phyloP scores from a whole-genome alignment of 192 early-diverging fungal species.

The Backusella australiensis region DNA sequence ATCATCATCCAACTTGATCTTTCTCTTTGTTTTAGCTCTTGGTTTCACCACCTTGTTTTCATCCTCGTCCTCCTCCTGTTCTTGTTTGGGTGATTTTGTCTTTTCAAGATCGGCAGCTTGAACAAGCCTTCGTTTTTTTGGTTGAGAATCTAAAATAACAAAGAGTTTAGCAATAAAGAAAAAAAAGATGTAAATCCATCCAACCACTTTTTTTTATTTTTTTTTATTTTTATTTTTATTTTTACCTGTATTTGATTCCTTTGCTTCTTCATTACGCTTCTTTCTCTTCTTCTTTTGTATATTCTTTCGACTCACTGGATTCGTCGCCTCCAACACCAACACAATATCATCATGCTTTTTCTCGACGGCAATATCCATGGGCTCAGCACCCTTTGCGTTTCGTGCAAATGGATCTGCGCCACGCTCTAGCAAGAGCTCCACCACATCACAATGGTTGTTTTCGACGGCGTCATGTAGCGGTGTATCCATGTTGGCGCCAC shows the following conservation, averaged over 20 bases:
- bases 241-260: background rate
- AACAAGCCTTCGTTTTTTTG: constrained; percentile 30
- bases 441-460: constrained; percentile 46
- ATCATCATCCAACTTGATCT: background rate
- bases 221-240: background rate
- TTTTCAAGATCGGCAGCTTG: constrained; percentile 19
- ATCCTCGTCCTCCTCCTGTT: background rate
- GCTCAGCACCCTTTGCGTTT: constrained; percentile 52
- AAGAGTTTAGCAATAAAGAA: background rate
- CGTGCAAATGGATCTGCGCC: constrained; percentile 49
- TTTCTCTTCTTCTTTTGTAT: background rate
- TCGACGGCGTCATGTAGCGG: constrained; percentile 66
- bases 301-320: constrained; percentile 8
- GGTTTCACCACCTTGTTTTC: background rate
- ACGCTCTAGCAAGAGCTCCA: constrained; percentile 41
- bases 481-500: constrained; percentile 52
- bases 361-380: constrained; percentile 50
- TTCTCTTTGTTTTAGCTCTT: background rate
- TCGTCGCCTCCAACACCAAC: background rate
- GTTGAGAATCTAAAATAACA: background rate
- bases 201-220: background rate
- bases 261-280: background rate
- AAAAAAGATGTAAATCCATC: background rate
- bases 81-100: background rate
- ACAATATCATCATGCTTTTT: constrained; percentile 29